Conservation (phyloP, 225 moss, liverwort and hornwort genomes). For the Thuidium tamariscinum region DNA sequence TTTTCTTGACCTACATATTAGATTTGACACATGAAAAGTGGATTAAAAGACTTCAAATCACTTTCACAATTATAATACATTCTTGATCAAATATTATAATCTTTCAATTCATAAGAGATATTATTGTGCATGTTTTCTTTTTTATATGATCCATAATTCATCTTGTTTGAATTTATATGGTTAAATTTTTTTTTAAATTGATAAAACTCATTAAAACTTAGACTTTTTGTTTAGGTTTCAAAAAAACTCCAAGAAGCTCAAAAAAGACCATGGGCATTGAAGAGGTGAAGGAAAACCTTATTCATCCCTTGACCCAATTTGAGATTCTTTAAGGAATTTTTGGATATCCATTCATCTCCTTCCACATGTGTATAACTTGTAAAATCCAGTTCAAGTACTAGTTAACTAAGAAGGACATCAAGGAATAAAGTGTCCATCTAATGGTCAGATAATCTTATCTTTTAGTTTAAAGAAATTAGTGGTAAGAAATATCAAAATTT, state of each 20-base stretch:
- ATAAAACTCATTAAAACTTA: not conserved
- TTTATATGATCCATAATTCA: accelerated
- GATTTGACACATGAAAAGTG: not conserved
- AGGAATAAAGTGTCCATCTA: not conserved
- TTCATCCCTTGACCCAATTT: accelerated
- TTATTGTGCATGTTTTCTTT: not conserved
- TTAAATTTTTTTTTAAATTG: not conserved
- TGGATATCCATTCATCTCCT: not conserved
- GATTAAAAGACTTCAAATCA: not conserved
- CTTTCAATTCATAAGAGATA: not conserved
- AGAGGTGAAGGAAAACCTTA: not conserved
- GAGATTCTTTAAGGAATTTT: not conserved
- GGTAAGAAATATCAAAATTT: accelerated
- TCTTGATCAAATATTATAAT: not conserved
- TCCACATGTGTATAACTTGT: not conserved
- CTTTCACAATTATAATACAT: not conserved
- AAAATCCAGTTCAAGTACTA: not conserved
- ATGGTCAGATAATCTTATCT: not conserved
- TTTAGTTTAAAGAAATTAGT: not conserved
- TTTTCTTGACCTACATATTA: not conserved
- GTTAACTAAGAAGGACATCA: accelerated
- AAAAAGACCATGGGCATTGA: not conserved
- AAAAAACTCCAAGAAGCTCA: not conserved
- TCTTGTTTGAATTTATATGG: not conserved
- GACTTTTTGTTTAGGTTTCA: not conserved